These are phyloP conservation scores for Clavariopsis aquatica DNA, from an alignment of 495 filamentous ascomycete genomes.

Conservation along the genomic window DNA sequence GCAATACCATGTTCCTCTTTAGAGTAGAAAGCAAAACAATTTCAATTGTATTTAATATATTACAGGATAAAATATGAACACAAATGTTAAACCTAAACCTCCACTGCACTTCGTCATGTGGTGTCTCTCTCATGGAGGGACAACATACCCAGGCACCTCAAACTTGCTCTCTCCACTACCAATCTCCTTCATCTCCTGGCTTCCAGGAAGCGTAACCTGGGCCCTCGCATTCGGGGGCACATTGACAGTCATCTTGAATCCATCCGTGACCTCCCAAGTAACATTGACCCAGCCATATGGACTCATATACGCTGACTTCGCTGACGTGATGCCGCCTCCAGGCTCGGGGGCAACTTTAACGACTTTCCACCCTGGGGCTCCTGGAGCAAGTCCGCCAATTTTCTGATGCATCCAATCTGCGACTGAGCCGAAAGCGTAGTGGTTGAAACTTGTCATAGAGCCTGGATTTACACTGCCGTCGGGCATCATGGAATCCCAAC, in stretches of 20 bases:
- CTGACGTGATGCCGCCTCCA: conserved; percentile 10
- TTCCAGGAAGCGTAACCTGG: conserved; percentile 1
- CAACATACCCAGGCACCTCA: not conserved
- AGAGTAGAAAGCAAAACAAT: too few relatives aligned
- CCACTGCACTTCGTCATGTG: not conserved
- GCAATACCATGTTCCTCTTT: too few relatives aligned
- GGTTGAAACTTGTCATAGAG: conserved; percentile 59
- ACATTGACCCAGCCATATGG: conserved; percentile 23
- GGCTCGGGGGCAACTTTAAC: conserved; percentile 18
- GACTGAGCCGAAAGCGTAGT: conserved; percentile 53
- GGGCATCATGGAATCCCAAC: conserved; percentile 57
- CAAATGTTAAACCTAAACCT: not conserved
- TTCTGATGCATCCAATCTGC: conserved; percentile 32
- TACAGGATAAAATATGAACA: too few relatives aligned
- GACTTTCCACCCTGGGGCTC: conserved; percentile 19
- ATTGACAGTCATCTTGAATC: not conserved
- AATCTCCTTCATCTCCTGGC: not conserved
- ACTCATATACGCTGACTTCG: conserved; percentile 7
- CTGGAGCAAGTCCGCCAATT: conserved; percentile 17
- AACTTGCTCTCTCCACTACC: conserved; percentile 4
- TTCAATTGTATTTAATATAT: too few relatives aligned
- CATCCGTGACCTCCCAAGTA: conserved; percentile 13
- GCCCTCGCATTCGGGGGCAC: conserved; percentile 9
- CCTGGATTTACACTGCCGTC: conserved; percentile 56
- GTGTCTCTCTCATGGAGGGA: not conserved